Evolutionary conservation across 2,329 filamentous ascomycete genomes (phyloP).

Genomic region (Spiromastix sp.): DNA sequence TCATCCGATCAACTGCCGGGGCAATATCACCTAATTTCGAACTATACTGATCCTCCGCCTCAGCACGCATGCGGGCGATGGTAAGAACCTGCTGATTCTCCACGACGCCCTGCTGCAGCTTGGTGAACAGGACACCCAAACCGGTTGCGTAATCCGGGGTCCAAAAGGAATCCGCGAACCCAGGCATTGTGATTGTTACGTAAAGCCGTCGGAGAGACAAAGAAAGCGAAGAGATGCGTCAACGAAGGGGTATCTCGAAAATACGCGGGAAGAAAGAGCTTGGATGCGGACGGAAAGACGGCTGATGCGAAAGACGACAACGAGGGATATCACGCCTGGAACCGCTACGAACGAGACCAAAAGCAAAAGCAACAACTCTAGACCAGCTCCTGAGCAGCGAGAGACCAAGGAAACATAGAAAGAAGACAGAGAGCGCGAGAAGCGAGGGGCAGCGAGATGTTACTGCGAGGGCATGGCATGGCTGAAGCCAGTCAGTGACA

Average conservation of each 20-base stretch:
- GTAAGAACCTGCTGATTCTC: constrained; percentile 93
- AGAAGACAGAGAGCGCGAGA: too few relatives aligned
- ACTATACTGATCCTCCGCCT: constrained; percentile 86
- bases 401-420: too few relatives aligned
- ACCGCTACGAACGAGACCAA: too few relatives aligned
- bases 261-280: too few relatives aligned
- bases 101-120: constrained; percentile 89
- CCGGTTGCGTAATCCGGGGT: constrained; percentile 94
- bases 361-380: too few relatives aligned
- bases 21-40: constrained; percentile 71
- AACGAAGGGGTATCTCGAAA: background rate
- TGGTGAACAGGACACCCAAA: constrained; percentile 86
- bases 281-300: too few relatives aligned
- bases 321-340: too few relatives aligned
- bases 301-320: too few relatives aligned
- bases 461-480: too few relatives aligned
- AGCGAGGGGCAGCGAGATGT: too few relatives aligned
- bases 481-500: too few relatives aligned
- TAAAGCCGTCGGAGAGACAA: background rate
- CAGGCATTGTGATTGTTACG: constrained; percentile 54
- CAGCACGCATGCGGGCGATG: constrained; percentile 85
- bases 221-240: background rate
- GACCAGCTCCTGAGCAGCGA: too few relatives aligned
- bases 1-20: constrained; percentile 67
- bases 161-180: constrained; percentile 96